A percentile compares a stretch with the other conserved stretches of the same genome.
Evolutionary conservation across 2,329 filamentous ascomycete genomes (phyloP).

Genomic region (Rhexocercosporidium sp.): DNA sequence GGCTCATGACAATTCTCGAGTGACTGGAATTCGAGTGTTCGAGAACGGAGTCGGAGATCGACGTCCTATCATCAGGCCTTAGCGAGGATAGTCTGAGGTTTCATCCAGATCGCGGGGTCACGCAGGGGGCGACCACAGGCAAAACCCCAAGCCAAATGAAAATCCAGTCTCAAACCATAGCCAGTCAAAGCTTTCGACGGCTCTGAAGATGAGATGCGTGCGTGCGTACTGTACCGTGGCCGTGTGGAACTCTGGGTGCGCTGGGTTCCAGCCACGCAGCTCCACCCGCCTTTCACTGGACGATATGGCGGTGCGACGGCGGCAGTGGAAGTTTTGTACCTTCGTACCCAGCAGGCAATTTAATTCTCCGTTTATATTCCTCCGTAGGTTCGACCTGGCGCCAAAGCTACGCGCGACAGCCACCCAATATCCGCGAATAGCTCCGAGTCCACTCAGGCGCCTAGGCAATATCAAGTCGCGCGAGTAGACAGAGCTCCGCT

Average conservation of each 20-base stretch:
- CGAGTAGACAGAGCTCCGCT: background rate
- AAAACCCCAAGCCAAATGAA: constrained; percentile 8
- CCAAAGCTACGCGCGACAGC: constrained; percentile 14
- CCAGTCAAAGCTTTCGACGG: constrained; percentile 33
- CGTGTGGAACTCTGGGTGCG: background rate
- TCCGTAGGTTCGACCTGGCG: background rate
- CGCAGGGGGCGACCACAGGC: constrained; percentile 16
- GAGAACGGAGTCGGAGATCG: constrained; percentile 26
- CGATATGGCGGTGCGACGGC: background rate
- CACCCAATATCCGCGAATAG: constrained; percentile 13
- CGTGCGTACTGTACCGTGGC: constrained; percentile 10
- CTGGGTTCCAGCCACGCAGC: constrained; percentile 18
- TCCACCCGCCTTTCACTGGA: constrained; percentile 14
- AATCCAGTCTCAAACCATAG: constrained; percentile 15
- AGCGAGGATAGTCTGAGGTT: constrained; percentile 29
- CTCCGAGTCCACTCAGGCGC: constrained; percentile 2
- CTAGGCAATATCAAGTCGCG: background rate
- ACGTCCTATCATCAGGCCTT: constrained; percentile 33
- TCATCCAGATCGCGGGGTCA: constrained; percentile 28
- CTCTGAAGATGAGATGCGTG: constrained; percentile 36
- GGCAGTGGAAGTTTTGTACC: background rate
- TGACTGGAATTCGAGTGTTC: constrained; percentile 14
- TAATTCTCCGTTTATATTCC: background rate
- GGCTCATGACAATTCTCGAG: constrained; percentile 13
- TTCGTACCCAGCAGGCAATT: background rate